Percentiles rank a stretch among this genome's conserved stretches.
phyloP scores from a whole-genome alignment of 1,284 basidiomycete species.

The Cutaneotrichosporon sp. region DNA sequence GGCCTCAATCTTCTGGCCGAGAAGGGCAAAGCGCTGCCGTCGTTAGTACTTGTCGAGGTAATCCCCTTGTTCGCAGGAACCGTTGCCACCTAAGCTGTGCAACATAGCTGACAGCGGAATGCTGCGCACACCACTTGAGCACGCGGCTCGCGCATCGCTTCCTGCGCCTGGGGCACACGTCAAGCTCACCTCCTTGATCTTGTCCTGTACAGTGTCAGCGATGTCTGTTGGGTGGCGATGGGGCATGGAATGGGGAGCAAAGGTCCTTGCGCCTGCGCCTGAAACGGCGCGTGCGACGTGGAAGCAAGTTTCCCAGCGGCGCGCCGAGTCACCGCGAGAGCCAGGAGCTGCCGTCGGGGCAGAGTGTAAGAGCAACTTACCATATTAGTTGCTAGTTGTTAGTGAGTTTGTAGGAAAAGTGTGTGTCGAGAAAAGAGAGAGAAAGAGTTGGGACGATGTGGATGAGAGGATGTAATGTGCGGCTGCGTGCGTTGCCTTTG shows the following conservation, averaged over 20 bases:
- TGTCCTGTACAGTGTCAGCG: conserved; percentile 46
- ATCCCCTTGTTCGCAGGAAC: neutral
- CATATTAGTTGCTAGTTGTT: neutral
- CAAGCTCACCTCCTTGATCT: conserved; percentile 53
- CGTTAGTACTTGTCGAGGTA: neutral
- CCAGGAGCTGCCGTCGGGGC: neutral
- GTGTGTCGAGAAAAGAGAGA: neutral
- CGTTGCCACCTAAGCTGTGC: too few relatives aligned
- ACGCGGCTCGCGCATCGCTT: too few relatives aligned
- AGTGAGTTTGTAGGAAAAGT: neutral
- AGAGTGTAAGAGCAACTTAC: neutral
- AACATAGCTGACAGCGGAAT: too few relatives aligned
- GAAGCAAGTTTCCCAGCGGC: too few relatives aligned
- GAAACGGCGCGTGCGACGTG: neutral
- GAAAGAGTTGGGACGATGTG: neutral
- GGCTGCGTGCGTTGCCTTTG: neutral
- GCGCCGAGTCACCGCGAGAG: neutral
- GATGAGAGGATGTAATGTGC: neutral
- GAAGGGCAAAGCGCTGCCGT: conserved; percentile 53
- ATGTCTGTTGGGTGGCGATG: neutral
- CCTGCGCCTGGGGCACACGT: too few relatives aligned
- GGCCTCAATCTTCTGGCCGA: conserved; percentile 81
- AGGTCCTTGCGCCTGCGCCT: too few relatives aligned
- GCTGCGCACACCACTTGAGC: too few relatives aligned
- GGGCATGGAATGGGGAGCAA: neutral